phyloP scores from a whole-genome alignment of 331 rosid species.

The Prunus yedoensis region DNA sequence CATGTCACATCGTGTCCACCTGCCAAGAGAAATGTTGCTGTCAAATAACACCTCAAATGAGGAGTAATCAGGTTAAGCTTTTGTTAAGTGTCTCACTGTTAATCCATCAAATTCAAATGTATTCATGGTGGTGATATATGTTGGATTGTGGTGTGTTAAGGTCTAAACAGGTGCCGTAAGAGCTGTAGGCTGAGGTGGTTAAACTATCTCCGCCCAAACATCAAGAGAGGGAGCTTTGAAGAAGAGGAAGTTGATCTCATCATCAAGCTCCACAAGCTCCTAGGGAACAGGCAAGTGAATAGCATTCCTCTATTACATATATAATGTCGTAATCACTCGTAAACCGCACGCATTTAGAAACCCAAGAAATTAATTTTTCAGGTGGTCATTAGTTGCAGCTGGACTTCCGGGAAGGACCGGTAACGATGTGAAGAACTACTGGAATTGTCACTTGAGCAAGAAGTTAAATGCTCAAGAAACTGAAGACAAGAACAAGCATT shows the following conservation, averaged over 20 bases:
- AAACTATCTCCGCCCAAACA: slow-evolving; percentile 65
- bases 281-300: slow-evolving; percentile 55
- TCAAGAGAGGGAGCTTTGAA: slow-evolving; percentile 60
- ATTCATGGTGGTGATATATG: too few relatives aligned
- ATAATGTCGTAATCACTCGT: not conserved
- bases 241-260: slow-evolving; percentile 58
- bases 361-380: not conserved
- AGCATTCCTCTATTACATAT: too few relatives aligned
- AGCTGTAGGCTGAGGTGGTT: slow-evolving; percentile 71
- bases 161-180: slow-evolving; percentile 61
- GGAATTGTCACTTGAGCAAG: slow-evolving; percentile 70
- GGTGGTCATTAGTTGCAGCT: slow-evolving; percentile 73
- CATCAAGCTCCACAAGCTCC: slow-evolving; percentile 52
- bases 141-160: slow-evolving; percentile 20
- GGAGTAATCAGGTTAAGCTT: not conserved
- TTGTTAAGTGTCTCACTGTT: not conserved
- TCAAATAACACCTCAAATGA: not conserved
- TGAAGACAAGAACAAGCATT: slow-evolving; percentile 9
- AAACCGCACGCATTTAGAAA: not conserved
- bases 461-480: slow-evolving; percentile 36
- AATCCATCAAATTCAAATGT: too few relatives aligned
- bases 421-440: slow-evolving; percentile 69
- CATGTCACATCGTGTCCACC: not conserved
- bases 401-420: slow-evolving; percentile 74
- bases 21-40: not conserved